Percentiles rank a stretch among this genome's conserved stretches.
These are phyloP conservation scores for Yamadazyma sp. DNA, from an alignment of 1,139 yeast genomes.

Conservation along the genomic window DNA sequence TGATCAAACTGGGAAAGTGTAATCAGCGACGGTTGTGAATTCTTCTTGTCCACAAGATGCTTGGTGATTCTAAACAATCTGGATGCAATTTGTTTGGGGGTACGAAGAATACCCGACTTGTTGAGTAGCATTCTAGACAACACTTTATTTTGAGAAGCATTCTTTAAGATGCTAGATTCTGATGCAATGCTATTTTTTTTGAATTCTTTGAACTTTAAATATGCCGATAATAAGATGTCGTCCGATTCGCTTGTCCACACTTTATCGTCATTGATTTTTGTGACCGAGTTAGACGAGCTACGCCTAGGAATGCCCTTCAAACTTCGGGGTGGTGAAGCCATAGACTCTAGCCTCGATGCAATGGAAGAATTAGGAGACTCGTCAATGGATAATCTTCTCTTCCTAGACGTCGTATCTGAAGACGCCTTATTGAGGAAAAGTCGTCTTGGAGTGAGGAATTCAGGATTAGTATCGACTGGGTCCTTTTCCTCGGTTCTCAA, in stretches of 20 bases:
- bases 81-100: conserved; percentile 44
- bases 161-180: conserved; percentile 28
- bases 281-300: conserved; percentile 10
- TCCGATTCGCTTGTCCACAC: conserved; percentile 43
- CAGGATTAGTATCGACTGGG: conserved; percentile 5
- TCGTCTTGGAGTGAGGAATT: conserved; percentile 34
- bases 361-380: conserved; percentile 40
- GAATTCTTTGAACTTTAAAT: conserved; percentile 36
- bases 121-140: conserved; percentile 42
- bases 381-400: conserved; percentile 14
- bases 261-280: conserved; percentile 20
- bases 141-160: conserved; percentile 42
- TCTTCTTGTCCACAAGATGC: conserved; percentile 7
- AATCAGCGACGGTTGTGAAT: not conserved
- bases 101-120: conserved; percentile 36
- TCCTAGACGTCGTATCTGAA: conserved; percentile 5
- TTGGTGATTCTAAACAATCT: conserved; percentile 28
- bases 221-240: conserved; percentile 35
- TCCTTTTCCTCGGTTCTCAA: conserved; percentile 3
- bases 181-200: conserved; percentile 28
- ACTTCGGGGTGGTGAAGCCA: conserved; percentile 35
- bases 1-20: conserved; percentile 6
- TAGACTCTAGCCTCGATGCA: conserved; percentile 38
- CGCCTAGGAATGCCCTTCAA: conserved; percentile 10
- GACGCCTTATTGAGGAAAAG: conserved; percentile 8